Evolutionary conservation across 192 early-diverging fungal genomes (phyloP), one percentile per base, ranked within the genome.

Genomic region (Coemansia biformis): DNA sequence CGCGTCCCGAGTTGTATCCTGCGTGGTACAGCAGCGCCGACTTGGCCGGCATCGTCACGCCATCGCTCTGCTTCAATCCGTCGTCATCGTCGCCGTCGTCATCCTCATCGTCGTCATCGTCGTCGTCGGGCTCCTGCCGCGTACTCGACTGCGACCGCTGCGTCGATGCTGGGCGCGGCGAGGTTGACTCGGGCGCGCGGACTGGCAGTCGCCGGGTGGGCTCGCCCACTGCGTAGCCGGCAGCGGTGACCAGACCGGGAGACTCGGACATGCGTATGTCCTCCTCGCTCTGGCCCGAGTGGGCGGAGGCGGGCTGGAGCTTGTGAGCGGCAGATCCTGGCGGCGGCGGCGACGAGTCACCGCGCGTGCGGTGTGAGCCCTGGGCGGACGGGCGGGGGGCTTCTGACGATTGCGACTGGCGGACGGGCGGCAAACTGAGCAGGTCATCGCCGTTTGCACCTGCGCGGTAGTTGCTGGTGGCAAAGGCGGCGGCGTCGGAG

Each of bases 231-330:
- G 50, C 54, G 15, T 23, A 17, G 43, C 47, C 38, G 3, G 35
- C 43, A 14, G 38, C 38, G 6, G 57, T 54, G 19, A 54, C 48
- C 0, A 46, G 47, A 0, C n/a, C 42, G 16, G 70, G 70, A 24
- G 70, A 62, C 48, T 74, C 70, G 4, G 69, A 73, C 69, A 73
- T 73, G 26, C 57, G 51, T 14, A 73, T 60, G 29, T 73, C 69
- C 49, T 73, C 66, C 23, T 65, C 69, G 13, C 28, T 28, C 38
- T 57, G 62, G 8, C 40, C 43, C 30, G 51, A 42, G 21, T 35
- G 48, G 43, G n/a, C n/a, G n/a, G n/a, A n/a, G n/a, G n/a, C n/a
- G n/a, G n/a, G n/a, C n/a, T n/a, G n/a, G n/a, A n/a, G n/a, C n/a
- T n/a, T n/a, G n/a, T n/a, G n/a, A n/a, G n/a, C n/a, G n/a, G n/a